A percentile compares a stretch with the other conserved stretches of the same genome.
These are phyloP conservation scores for Xylaria sp. DNA, from an alignment of 2,329 filamentous ascomycete genomes.

Conservation along the genomic window DNA sequence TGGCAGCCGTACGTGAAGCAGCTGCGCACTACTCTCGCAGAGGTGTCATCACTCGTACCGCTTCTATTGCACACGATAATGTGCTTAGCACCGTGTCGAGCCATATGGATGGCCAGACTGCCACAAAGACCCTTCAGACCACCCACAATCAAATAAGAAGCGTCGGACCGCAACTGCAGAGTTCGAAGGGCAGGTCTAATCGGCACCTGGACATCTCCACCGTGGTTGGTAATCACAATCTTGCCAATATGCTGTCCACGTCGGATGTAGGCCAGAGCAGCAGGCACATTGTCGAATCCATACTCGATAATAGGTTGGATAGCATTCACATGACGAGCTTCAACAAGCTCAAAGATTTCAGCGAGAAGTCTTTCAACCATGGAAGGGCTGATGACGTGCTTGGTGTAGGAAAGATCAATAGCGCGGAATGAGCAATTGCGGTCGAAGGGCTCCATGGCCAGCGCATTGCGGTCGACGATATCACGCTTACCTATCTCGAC, in stretches of 20 bases:
- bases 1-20: conserved; percentile 38
- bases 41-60: conserved; percentile 47
- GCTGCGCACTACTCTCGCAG: conserved; percentile 40
- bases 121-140: conserved; percentile 53
- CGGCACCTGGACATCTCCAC: conserved; percentile 42
- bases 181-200: conserved; percentile 36
- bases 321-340: conserved; percentile 42
- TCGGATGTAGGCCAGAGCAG: conserved; percentile 50
- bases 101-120: conserved; percentile 50
- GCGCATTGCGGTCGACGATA: conserved; percentile 33
- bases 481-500: conserved; percentile 42
- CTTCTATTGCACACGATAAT: conserved; percentile 49
- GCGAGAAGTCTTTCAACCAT: conserved; percentile 16
- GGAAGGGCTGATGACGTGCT: conserved; percentile 17
- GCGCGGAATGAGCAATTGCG: conserved; percentile 39
- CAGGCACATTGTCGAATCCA: conserved; percentile 45
- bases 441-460: conserved; percentile 43
- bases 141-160: conserved; percentile 53
- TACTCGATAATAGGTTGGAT: conserved; percentile 48
- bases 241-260: conserved; percentile 54
- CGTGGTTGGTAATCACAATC: conserved; percentile 48
- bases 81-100: conserved; percentile 50
- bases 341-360: conserved; percentile 34
- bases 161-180: conserved; percentile 41
- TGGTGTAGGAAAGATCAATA: conserved; percentile 35